These are phyloP conservation scores for Aspergillus chevalieri DNA, from an alignment of 2,329 filamentous ascomycete genomes.

Conservation along the genomic window DNA sequence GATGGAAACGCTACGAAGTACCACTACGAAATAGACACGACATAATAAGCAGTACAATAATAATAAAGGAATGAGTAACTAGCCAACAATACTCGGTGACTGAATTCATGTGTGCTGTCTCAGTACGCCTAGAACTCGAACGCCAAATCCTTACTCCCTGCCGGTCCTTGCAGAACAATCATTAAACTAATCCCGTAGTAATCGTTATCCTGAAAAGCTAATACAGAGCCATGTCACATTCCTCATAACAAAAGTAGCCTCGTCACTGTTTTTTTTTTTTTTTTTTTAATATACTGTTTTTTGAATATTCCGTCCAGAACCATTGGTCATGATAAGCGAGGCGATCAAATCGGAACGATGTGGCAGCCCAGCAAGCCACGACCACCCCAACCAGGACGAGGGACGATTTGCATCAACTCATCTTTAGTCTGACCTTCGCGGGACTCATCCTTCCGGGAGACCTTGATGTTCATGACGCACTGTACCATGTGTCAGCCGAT, in stretches of 20 bases:
- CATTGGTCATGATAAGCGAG: background rate
- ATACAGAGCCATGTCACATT: constrained; percentile 13
- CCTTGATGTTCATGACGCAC: constrained; percentile 65
- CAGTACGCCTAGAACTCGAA: background rate
- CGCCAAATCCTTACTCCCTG: background rate
- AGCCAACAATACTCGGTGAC: no score
- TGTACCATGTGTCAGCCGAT: constrained; percentile 30
- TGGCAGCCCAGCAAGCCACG: constrained; percentile 86
- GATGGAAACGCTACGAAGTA: background rate
- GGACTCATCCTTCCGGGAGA: constrained; percentile 46
- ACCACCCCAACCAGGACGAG: constrained; percentile 80
- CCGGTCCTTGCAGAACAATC: background rate
- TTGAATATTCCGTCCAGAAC: background rate
- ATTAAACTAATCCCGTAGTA: no score
- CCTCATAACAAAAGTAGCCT: constrained; percentile 5
- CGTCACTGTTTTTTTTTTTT: background rate
- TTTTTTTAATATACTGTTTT: background rate
- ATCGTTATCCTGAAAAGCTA: background rate
- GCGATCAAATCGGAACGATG: constrained; percentile 65
- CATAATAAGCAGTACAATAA: no score
- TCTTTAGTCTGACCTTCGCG: constrained; percentile 45
- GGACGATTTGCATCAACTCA: constrained; percentile 66
- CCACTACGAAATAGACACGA: background rate
- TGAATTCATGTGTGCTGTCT: no score
- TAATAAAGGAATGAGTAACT: no score